Evolutionary conservation across 2,329 filamentous ascomycete genomes (phyloP), one percentile per base, ranked within the genome.

Genomic region (Talaromyces marneffei): DNA sequence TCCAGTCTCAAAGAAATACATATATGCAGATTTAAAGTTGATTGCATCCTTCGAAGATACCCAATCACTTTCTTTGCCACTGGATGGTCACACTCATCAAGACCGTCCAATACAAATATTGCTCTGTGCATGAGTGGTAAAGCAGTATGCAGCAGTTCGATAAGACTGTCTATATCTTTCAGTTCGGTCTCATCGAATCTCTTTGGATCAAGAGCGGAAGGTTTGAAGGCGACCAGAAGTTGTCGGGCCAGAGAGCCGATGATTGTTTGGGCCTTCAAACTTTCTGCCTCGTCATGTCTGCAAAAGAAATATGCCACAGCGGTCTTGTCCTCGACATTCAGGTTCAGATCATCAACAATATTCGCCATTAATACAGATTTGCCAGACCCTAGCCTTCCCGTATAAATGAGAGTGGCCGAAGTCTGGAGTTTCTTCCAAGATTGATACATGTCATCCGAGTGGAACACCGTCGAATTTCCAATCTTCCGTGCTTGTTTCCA

Each of bases 291-390:
- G 10, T 76, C 70, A 23, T 74, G 60, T 0, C 68, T 65, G 18
- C 70, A 74, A 52, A 77, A 77, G 61, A 77, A 76, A 53, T 73
- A 75, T 0, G 68, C 68, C 2, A 74, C 66, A 1, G 35, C 40
- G 25, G 27, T 42, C 7, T 64, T 52, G 3, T 59, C 23, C n/a
- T 53, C 27, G 10, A 29, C 9, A 44, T 29, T 52, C 62, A 75
- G 63, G 40, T 71, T 68, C 1, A 78, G 48, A 44, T 78, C 72
- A 53, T 76, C 72, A 0, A 80, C 69, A 0, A 81, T 71, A 56
- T 79, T 81, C 1, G 79, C 78, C 3, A 80, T 52, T 7, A 77
- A 55, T 1, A 81, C 77, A 0, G 79, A 79, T 60, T 81, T 81
- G 0, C 79, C 78, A 0, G 73, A 75, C 1, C 79, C 78, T 0